phyloP scores from a whole-genome alignment of 768 basidiomycete genomes.

The Xerocomellus dryophilus region DNA sequence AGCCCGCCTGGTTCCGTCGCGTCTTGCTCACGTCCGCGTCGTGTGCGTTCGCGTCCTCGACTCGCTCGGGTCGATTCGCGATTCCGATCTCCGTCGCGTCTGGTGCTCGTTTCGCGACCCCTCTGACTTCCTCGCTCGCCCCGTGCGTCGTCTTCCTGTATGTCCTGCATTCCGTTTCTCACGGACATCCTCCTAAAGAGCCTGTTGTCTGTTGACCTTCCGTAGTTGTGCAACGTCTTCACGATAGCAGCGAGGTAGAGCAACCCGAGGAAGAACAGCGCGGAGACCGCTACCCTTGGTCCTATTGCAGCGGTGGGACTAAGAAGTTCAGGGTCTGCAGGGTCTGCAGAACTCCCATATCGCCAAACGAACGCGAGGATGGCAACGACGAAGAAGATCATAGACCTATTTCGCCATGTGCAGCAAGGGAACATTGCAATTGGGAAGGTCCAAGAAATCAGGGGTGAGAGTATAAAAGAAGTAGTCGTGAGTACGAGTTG shows the following conservation, averaged over 20 bases:
- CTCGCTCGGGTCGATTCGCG: not conserved
- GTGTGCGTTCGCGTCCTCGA: slow-evolving; percentile 16
- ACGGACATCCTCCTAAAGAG: not conserved
- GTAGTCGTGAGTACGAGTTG: not conserved
- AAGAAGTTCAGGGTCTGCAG: slow-evolving; percentile 34
- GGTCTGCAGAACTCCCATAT: slow-evolving; percentile 48
- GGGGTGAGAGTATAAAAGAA: not conserved
- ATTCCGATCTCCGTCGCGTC: not conserved
- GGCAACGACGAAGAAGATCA: slow-evolving; percentile 60
- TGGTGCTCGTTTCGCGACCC: not conserved
- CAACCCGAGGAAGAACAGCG: slow-evolving; percentile 53
- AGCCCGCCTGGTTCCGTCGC: slow-evolving; percentile 15
- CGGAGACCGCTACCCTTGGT: slow-evolving; percentile 54
- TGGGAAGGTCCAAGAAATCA: not conserved
- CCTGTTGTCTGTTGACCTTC: slow-evolving; percentile 19
- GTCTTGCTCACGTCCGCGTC: slow-evolving; percentile 1
- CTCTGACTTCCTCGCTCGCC: slow-evolving; percentile 6
- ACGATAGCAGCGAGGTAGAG: slow-evolving; percentile 62
- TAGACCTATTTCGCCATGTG: slow-evolving; percentile 43
- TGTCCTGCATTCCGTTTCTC: not conserved
- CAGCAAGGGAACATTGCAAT: not conserved
- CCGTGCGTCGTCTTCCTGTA: not conserved
- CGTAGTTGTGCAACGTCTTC: slow-evolving; percentile 59
- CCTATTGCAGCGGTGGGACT: slow-evolving; percentile 41
- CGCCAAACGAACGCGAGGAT: slow-evolving; percentile 70